Conservation (phyloP, 169 alveolate genomes). For the Eimeria maxima region DNA sequence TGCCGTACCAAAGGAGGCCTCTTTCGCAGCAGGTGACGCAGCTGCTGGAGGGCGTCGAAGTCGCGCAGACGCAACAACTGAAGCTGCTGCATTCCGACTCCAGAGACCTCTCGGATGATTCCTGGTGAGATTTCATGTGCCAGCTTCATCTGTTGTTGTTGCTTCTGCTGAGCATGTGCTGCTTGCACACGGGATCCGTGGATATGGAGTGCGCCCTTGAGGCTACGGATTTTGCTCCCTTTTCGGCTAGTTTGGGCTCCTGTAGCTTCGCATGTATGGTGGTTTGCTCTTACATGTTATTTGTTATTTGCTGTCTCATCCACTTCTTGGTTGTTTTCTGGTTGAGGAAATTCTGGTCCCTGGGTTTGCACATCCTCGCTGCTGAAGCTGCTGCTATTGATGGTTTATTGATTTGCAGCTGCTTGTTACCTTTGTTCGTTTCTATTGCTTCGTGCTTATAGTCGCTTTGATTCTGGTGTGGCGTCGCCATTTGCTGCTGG, state of each 20-base stretch:
- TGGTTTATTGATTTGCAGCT: too few species aligned
- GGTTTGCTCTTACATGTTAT: too few species aligned
- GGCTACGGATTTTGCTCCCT: neutral
- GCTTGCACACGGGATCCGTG: neutral
- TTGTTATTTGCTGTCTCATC: too few species aligned
- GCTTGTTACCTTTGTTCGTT: too few species aligned
- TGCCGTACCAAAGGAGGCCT: slow-evolving; percentile 65
- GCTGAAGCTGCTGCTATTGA: too few species aligned
- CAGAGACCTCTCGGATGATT: slow-evolving; percentile 43
- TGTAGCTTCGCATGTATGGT: too few species aligned
- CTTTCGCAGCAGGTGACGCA: slow-evolving; percentile 56
- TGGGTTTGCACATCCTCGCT: too few species aligned
- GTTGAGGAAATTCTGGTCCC: too few species aligned
- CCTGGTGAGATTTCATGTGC: slow-evolving; percentile 30
- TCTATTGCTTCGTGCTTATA: too few species aligned
- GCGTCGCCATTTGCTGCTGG: too few species aligned
- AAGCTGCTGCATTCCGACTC: slow-evolving; percentile 32
- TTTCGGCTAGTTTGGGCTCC: neutral
- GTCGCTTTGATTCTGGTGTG: too few species aligned
- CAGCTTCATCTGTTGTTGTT: neutral
- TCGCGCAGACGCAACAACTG: slow-evolving; percentile 59
- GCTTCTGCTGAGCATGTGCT: neutral
- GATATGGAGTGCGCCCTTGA: neutral
- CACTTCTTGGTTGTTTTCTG: too few species aligned
- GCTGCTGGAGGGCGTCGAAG: slow-evolving; percentile 67